phyloP scores from a whole-genome alignment of 192 early-diverging fungal species.

The Physocladia obscura region DNA sequence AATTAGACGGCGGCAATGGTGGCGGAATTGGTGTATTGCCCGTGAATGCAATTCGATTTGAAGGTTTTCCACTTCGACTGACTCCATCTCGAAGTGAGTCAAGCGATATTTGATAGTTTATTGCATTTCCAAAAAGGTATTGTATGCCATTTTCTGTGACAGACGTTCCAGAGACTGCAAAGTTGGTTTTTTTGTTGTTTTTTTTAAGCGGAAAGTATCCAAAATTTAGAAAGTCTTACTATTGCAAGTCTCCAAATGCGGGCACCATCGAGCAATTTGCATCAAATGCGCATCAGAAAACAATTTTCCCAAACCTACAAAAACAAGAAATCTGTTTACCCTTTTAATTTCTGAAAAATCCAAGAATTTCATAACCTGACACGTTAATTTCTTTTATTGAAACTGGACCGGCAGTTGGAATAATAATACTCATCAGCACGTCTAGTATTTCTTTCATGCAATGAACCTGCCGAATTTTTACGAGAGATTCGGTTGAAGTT shows the following conservation, averaged over 20 bases:
- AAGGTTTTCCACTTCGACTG: not conserved
- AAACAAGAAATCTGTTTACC: not conserved
- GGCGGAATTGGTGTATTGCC: no score
- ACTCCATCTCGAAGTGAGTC: conserved; percentile 3
- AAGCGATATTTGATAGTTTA: not conserved
- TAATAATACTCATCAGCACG: not conserved
- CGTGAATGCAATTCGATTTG: no score
- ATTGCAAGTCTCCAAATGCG: not conserved
- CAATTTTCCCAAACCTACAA: not conserved
- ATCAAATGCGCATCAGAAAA: conserved; percentile 21
- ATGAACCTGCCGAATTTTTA: not conserved
- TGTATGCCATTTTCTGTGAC: conserved; percentile 23
- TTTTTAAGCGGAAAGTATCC: no score
- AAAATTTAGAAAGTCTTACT: no score
- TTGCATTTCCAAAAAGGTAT: conserved; percentile 17
- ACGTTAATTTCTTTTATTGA: not conserved
- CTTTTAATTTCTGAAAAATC: not conserved
- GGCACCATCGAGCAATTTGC: conserved; percentile 31
- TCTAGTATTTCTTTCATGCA: not conserved
- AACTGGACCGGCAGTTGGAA: not conserved
- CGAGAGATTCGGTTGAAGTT: not conserved
- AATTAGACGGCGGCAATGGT: no score
- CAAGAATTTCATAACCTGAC: not conserved
- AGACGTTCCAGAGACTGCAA: conserved; percentile 17
- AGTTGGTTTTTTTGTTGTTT: no score